Percentiles rank a stretch among this genome's conserved stretches.
These are phyloP conservation scores for Chytridium lagenaria DNA, from an alignment of 371 early-diverging fungal species.

Conservation along the genomic window DNA sequence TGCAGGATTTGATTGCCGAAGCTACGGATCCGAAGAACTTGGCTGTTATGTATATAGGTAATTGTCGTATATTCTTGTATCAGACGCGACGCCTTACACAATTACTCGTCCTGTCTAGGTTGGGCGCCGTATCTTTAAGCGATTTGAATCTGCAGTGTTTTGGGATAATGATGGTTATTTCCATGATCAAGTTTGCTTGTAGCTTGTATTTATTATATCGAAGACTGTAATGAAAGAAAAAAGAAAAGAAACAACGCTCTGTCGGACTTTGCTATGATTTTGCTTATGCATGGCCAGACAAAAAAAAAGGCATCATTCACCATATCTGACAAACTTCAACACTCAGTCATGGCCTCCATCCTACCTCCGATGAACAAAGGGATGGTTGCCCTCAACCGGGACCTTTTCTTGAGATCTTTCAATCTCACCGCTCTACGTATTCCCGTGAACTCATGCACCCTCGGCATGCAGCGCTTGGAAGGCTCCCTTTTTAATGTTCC, in stretches of 20 bases:
- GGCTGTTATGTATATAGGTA: constrained; percentile 82
- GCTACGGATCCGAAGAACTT: constrained; percentile 76
- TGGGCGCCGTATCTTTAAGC: constrained; percentile 19
- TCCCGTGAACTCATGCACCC: constrained; percentile 33
- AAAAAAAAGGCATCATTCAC: too few relatives aligned
- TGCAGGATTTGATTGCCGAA: constrained; percentile 71
- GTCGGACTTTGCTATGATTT: too few relatives aligned
- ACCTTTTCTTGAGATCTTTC: constrained; percentile 34
- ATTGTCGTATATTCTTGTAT: background rate
- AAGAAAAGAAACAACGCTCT: background rate
- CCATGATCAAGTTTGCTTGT: background rate
- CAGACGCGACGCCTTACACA: too few relatives aligned
- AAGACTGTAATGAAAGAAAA: background rate
- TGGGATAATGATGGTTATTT: too few relatives aligned
- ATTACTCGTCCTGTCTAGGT: constrained; percentile 9
- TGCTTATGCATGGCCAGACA: too few relatives aligned
- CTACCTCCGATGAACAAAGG: constrained; percentile 34
- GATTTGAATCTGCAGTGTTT: too few relatives aligned
- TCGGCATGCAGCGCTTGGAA: constrained; percentile 42
- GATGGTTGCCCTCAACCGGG: constrained; percentile 35
- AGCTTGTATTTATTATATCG: background rate
- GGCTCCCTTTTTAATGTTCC: constrained; percentile 46
- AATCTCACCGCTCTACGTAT: constrained; percentile 47
- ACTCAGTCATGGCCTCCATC: constrained; percentile 17
- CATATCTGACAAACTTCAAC: background rate